Conservation (phyloP, 1,284 basidiomycete genomes). For the Lentinula novae-zelandiae region DNA sequence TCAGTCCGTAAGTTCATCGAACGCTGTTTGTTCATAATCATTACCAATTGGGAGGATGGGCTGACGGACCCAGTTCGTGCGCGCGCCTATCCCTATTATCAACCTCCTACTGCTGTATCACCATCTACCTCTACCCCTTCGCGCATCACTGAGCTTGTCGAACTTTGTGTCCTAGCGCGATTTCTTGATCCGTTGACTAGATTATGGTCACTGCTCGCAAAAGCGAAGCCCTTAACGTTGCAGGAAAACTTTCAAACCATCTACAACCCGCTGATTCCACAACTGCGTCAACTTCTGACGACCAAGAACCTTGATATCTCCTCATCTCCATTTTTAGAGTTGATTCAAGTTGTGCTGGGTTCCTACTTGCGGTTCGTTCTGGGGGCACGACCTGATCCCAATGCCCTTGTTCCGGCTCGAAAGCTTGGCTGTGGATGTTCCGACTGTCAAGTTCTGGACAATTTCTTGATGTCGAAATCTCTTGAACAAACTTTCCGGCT, state of each 20-base stretch:
- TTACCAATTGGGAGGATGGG: not conserved
- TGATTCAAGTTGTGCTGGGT: constrained; percentile 21
- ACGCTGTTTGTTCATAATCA: not conserved
- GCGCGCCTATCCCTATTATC: not conserved
- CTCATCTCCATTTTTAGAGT: constrained; percentile 21
- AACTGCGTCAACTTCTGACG: constrained; percentile 17
- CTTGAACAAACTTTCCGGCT: constrained; percentile 17
- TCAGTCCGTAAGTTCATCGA: not conserved
- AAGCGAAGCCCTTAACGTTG: constrained; percentile 10
- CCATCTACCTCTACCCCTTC: not conserved
- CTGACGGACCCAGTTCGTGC: not conserved
- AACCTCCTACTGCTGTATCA: not conserved
- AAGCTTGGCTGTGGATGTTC: constrained; percentile 28
- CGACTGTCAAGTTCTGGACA: constrained; percentile 23
- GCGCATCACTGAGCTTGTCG: constrained; percentile 20
- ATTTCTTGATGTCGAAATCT: constrained; percentile 20
- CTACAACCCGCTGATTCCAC: constrained; percentile 20
- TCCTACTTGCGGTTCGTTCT: constrained; percentile 22
- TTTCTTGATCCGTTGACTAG: constrained; percentile 12
- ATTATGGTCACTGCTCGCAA: constrained; percentile 18
- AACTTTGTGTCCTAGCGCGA: constrained; percentile 17
- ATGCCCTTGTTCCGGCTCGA: constrained; percentile 13
- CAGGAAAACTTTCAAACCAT: constrained; percentile 20
- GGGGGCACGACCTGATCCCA: constrained; percentile 16
- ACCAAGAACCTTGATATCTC: constrained; percentile 15